Percentiles rank a stretch among this genome's conserved stretches.
Conservation (phyloP, 768 basidiomycete genomes). For the Cystofilobasidium bisporidii region DNA sequence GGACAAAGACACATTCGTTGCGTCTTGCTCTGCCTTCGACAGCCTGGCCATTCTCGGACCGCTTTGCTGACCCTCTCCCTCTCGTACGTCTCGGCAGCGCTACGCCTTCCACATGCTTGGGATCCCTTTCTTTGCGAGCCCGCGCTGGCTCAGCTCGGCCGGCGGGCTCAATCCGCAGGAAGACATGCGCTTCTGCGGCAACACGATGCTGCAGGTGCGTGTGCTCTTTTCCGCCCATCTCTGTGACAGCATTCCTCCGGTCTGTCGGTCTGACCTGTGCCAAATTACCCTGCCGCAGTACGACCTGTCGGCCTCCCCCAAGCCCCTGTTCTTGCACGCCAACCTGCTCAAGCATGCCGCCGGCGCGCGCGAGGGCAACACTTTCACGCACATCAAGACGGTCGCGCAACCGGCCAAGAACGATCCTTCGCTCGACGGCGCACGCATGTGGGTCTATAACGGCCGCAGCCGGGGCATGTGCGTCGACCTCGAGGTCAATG, state of each 20-base stretch:
- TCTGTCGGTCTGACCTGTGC: neutral
- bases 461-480: slow-evolving; percentile 25
- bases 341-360: slow-evolving; percentile 42
- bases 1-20: slow-evolving; percentile 43
- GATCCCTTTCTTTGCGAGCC: slow-evolving; percentile 36
- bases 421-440: slow-evolving; percentile 24
- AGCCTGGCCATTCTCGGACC: neutral
- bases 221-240: neutral
- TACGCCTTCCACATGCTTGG: slow-evolving; percentile 42
- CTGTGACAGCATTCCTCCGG: slow-evolving; percentile 10
- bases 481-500: slow-evolving; percentile 16
- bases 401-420: neutral
- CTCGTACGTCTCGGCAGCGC: slow-evolving; percentile 20
- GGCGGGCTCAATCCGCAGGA: slow-evolving; percentile 35
- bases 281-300: neutral
- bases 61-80: neutral
- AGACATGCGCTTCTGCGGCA: slow-evolving; percentile 39
- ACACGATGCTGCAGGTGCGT: slow-evolving; percentile 33
- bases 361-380: slow-evolving; percentile 23
- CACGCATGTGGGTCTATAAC: slow-evolving; percentile 31
- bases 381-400: slow-evolving; percentile 30
- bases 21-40: neutral
- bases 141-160: slow-evolving; percentile 39
- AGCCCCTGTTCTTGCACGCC: slow-evolving; percentile 32
- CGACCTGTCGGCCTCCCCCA: slow-evolving; percentile 9